Evolutionary conservation across 73 alveolate species (phyloP), one percentile per base, ranked within the genome.

Genomic region (Diophrys sp.): DNA sequence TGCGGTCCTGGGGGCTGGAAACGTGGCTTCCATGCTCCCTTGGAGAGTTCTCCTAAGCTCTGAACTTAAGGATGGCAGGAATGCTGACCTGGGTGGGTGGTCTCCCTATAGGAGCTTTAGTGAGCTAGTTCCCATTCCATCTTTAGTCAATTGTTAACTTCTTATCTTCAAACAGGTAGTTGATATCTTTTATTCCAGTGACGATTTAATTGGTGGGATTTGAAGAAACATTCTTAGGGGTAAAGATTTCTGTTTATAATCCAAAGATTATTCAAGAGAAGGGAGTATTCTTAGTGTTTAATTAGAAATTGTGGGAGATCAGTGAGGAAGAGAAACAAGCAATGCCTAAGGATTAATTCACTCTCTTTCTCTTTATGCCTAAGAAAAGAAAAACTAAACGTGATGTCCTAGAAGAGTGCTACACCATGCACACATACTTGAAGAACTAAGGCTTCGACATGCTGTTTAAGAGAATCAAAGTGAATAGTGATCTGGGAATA

Each of bases 301-400:
- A 57, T 62, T 73, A 82, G 54, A 24, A 31, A 2, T 82, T 73
- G 69, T 82, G 90, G 90, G 90, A 73, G 55, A 28, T 82, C 33
- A 66, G 79, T 14, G 90, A 73, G 14, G 83, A 74, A 57, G 23
- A 82, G 55, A 56, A 82, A 75, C 31, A 26, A 1, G 77, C 73
- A 31, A 32, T 67, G 54, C 62, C 62, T 44, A n/a, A n/a, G n/a
- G n/a, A n/a, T n/a, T n/a, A n/a, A n/a, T n/a, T n/a, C n/a, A n/a
- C n/a, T n/a, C n/a, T n/a, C n/a, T n/a, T n/a, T n/a, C n/a, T n/a
- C n/a, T n/a, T n/a, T n/a, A n/a, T n/a, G n/a, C n/a, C n/a, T n/a
- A 71, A 73, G 55, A 82, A 82, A 80, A 82, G 75, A 73, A 55
- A 67, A 29, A 33, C 85, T 0, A 75, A 53, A 80, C 73, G 75